Base-by-base conservation (phyloP, 139 green algal genomes). In the Asterochloris erici region DNA sequence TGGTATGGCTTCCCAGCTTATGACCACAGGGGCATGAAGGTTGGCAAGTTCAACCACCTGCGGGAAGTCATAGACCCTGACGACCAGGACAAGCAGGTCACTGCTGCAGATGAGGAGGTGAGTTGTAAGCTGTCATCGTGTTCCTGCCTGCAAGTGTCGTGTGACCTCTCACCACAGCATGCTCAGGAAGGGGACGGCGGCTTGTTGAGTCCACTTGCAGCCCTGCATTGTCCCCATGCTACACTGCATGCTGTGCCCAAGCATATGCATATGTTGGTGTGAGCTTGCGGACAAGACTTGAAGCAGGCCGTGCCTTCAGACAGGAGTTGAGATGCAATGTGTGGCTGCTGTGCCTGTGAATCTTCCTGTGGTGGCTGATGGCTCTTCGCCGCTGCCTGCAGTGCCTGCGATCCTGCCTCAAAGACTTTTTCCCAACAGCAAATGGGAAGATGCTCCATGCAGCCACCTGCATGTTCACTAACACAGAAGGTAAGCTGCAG, bases 391-490 rank as follows among this genome's bases (percentile, higher is more conserved):
- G 27, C 24, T 79, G 74, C 54, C 16, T 79, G 68, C 84, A 87
- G 81, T 84, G 85, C 0, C 78, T 94, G 73, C 54, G 85, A 6
- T 74, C 21, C 27, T 81, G 84, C 10, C 66, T 91, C 26, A 29
- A 63, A 0, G 63, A 79, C 2, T 93, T 86, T 76, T 94, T 95
- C 84, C 90, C 88, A 0, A 63, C 66, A 0, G 90, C 90, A 0
- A 83, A 88, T 63, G 85, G 88, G 0, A 29, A 68, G 0, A 76
- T 96, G 79, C 74, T 86, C 19, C 28, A 85, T 14, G 82, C 87
- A 70, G 84, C 68, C 16, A 83, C 80, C 9, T 97, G 94, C 90
- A 87, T 94, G 83, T 97, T 96, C 82, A 95, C 90, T 54, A 95
- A 95, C 88, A 96, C 91, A 0, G 89, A 70, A 4, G 38, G 38